phyloP scores from a whole-genome alignment of 2,329 filamentous ascomycete genomes.

The Colletotrichum plurivorum region DNA sequence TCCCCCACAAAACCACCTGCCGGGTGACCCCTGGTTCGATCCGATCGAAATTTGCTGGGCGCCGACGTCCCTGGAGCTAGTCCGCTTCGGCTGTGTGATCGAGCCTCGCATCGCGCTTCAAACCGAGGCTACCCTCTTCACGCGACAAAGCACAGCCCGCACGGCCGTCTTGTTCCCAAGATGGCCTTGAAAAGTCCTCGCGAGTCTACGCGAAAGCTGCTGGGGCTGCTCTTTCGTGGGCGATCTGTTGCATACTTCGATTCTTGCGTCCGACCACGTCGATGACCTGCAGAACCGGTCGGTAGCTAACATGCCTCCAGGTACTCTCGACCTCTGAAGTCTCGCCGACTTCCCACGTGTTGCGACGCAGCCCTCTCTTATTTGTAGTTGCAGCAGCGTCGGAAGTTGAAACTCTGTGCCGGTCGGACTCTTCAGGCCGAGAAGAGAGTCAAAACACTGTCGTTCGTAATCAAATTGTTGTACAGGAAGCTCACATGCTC shows the following conservation, averaged over 20 bases:
- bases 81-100: slow-evolving; percentile 3
- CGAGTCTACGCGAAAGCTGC: neutral
- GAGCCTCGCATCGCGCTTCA: slow-evolving; percentile 28
- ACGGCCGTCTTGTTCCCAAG: slow-evolving; percentile 9
- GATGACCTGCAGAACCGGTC: slow-evolving; percentile 1
- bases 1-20: slow-evolving; percentile 22
- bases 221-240: neutral
- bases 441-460: neutral
- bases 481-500: neutral
- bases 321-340: neutral
- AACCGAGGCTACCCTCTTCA: slow-evolving; percentile 13
- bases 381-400: neutral
- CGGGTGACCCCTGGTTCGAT: slow-evolving; percentile 28
- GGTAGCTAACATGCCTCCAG: too few species aligned
- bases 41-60: slow-evolving; percentile 27
- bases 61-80: slow-evolving; percentile 21
- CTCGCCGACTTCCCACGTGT: neutral
- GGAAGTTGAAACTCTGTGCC: neutral
- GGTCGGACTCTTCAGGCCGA: neutral
- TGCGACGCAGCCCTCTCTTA: neutral
- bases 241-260: slow-evolving; percentile 5
- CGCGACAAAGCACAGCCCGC: slow-evolving; percentile 29
- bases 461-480: neutral
- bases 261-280: slow-evolving; percentile 3
- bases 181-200: slow-evolving; percentile 1